phyloP scores from a whole-genome alignment of 805 yeast genomes.

The Starmerella powellii region DNA sequence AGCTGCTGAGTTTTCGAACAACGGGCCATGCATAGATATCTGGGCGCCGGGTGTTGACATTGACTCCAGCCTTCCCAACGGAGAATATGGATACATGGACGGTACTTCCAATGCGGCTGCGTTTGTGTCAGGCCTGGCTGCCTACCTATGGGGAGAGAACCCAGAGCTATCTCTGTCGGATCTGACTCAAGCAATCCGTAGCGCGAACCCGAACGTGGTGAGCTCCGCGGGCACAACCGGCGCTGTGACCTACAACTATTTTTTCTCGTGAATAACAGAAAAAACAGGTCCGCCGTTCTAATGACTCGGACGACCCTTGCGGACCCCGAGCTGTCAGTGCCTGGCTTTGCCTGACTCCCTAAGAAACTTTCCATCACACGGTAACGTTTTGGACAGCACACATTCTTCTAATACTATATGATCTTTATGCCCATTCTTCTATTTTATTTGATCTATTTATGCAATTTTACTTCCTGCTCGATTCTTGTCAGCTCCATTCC shows the following conservation, averaged over 20 bases:
- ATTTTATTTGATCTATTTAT: too few relatives aligned
- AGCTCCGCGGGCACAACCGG: slow-evolving; percentile 6
- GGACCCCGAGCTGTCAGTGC: too few relatives aligned
- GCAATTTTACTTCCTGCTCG: too few relatives aligned
- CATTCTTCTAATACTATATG: too few relatives aligned
- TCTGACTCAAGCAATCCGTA: slow-evolving; percentile 1
- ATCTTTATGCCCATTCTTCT: too few relatives aligned
- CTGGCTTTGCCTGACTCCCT: too few relatives aligned
- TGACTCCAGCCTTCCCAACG: slow-evolving; percentile 30
- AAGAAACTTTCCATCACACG: too few relatives aligned
- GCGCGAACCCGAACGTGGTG: slow-evolving; percentile 8
- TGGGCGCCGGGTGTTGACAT: slow-evolving; percentile 82
- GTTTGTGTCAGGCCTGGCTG: slow-evolving; percentile 77
- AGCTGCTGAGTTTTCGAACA: slow-evolving; percentile 72
- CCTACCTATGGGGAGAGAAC: slow-evolving; percentile 45
- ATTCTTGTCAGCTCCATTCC: too few relatives aligned
- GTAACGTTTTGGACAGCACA: too few relatives aligned
- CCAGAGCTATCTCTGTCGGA: slow-evolving; percentile 6
- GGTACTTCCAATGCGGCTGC: slow-evolving; percentile 98
- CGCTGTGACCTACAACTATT: slow-evolving; percentile 12
- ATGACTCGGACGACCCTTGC: too few relatives aligned
- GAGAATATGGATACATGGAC: slow-evolving; percentile 16
- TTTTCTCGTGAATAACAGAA: slow-evolving; percentile 3
- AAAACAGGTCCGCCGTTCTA: neutral
- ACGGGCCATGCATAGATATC: slow-evolving; percentile 84